Evolutionary conservation across 2,329 filamentous ascomycete genomes (phyloP), one percentile per base, ranked within the genome.

Genomic region (Hypocrella siamensis): DNA sequence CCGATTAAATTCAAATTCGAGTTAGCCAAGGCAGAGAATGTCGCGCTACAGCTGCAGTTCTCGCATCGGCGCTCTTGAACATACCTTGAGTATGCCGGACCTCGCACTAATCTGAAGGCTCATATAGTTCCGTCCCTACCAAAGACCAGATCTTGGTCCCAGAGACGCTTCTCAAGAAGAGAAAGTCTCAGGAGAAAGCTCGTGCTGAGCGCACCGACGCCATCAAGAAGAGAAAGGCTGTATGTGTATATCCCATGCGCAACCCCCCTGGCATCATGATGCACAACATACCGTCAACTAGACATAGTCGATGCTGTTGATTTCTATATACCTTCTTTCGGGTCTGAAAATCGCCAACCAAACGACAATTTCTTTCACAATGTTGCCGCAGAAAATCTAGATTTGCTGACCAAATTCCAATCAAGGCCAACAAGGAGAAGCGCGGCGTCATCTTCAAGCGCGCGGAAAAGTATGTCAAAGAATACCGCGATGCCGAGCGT

Each of bases 121-220:
- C 40, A 39, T 49, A 45, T 58, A 93, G 85, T 67, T 77, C 76
- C 66, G 82, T 93, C 57, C 84, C 90, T 49, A 93, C 85, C 63
- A 67, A 86, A 65, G 83, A 94, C 63, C 81, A 96, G 63, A 77
- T 98, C 61, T 73, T 96, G 61, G 84, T 96, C 59, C 90, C 90
- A 51, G 90, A 98, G 83, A 98, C 90, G 53, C 83, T 98, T 56
- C 77, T 98, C 64, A 98, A 98, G 82, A 98, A 98, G 84, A 83
- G 90, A 72, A 98, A 98, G 85, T 84, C 76, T 63, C 88, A 94
- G 70, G 90, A 98, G 78, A 93, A 94, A 78, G 85, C 86, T 61
- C 82, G 86, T 62, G 86, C 90, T 62, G 82, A 88, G 67, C 79
- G 78, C 60, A 63, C 71, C 48, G 72, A 80, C 45, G 81, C 82